Evolutionary conservation across 192 early-diverging fungal genomes (phyloP).

Genomic region (Podila epigama): DNA sequence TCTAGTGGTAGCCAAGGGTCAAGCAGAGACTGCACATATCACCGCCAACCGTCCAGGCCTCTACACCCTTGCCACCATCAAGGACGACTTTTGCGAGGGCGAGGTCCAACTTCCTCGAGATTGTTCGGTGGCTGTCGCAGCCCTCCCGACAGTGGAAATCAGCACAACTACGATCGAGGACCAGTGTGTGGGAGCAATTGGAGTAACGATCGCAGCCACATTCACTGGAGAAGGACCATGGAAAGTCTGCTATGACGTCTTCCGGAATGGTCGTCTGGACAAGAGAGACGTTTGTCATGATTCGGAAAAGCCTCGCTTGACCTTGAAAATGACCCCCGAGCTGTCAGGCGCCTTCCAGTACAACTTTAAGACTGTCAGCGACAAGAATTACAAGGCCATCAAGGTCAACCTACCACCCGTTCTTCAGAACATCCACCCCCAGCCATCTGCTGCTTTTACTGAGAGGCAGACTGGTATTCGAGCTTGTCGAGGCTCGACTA

Average conservation of each 20-base stretch:
- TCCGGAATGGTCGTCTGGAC: conserved; percentile 6
- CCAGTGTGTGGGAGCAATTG: conserved; percentile 38
- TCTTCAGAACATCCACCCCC: conserved; percentile 43
- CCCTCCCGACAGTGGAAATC: conserved; percentile 29
- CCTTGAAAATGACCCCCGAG: conserved; percentile 29
- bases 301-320: conserved; percentile 32
- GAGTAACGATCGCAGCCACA: conserved; percentile 35
- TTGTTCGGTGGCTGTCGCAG: conserved; percentile 27
- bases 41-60: conserved; percentile 22
- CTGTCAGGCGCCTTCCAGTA: conserved; percentile 29
- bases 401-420: conserved; percentile 24
- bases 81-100: conserved; percentile 29
- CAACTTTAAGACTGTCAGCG: conserved; percentile 34
- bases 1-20: conserved; percentile 5
- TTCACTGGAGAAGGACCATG: conserved; percentile 47
- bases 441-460: conserved; percentile 29
- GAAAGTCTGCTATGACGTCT: conserved; percentile 37
- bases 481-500: conserved; percentile 22
- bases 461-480: conserved; percentile 6
- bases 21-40: conserved; percentile 5
- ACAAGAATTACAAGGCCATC: conserved; percentile 27
- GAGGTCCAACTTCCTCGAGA: conserved; percentile 24
- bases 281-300: conserved; percentile 12
- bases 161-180: conserved; percentile 31
- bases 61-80: conserved; percentile 33